Evolutionary conservation across 495 filamentous ascomycete species (phyloP).

Genomic region (Penicillium odoratum): DNA sequence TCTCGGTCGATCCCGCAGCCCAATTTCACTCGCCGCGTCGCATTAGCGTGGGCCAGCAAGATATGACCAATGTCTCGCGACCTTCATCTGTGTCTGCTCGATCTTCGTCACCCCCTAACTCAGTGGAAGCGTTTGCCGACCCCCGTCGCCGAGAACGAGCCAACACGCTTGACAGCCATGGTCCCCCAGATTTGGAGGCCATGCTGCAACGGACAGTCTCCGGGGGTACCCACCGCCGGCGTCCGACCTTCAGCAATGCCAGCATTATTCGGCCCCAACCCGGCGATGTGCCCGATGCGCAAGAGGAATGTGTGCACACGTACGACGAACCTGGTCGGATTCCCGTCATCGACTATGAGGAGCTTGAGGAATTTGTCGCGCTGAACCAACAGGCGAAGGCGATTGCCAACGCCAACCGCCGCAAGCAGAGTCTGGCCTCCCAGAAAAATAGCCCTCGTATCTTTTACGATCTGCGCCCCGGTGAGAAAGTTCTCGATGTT

Average conservation of each 20-base stretch:
- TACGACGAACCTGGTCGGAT: slow-evolving; percentile 56
- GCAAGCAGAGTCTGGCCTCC: slow-evolving; percentile 55
- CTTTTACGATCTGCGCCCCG: slow-evolving; percentile 64
- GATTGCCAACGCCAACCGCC: slow-evolving; percentile 33
- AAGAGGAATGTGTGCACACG: slow-evolving; percentile 81
- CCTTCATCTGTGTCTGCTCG: slow-evolving; percentile 62
- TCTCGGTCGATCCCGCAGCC: slow-evolving; percentile 40
- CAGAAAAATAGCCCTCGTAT: slow-evolving; percentile 50
- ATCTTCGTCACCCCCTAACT: slow-evolving; percentile 87
- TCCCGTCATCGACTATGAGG: slow-evolving; percentile 79
- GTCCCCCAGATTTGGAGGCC: slow-evolving; percentile 55
- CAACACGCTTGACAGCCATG: slow-evolving; percentile 62
- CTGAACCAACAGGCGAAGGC: slow-evolving; percentile 50
- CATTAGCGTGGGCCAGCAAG: slow-evolving; percentile 44
- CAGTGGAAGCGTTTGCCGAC: slow-evolving; percentile 95
- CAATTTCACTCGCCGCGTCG: slow-evolving; percentile 40
- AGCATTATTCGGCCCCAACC: slow-evolving; percentile 48
- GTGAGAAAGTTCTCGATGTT: slow-evolving; percentile 29
- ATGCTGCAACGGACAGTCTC: slow-evolving; percentile 73
- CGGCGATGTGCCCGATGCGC: slow-evolving; percentile 45
- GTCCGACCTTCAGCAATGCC: slow-evolving; percentile 63
- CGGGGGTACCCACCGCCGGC: slow-evolving; percentile 59
- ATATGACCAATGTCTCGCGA: slow-evolving; percentile 44
- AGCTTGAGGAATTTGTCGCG: slow-evolving; percentile 81
- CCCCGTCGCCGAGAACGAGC: slow-evolving; percentile 64